These are phyloP conservation scores for Roridomyces roridus DNA, from an alignment of 768 basidiomycete species.

Conservation along the genomic window DNA sequence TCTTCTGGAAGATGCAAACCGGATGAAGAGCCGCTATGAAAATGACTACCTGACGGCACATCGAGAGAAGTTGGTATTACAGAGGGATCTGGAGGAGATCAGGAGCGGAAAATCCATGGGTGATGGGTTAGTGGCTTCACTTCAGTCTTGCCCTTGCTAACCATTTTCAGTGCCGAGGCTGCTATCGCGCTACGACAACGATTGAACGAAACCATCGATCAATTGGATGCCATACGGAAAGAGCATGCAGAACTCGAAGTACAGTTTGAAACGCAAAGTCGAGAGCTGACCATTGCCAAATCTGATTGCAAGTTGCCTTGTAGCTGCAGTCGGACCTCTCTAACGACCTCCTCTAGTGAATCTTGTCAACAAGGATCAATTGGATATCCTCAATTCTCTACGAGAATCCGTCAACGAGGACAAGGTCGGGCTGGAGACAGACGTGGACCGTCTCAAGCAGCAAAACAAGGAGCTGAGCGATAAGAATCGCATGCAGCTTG, in stretches of 20 bases:
- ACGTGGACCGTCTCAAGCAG: conserved; percentile 66
- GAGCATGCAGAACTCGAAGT: conserved; percentile 76
- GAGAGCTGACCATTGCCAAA: conserved; percentile 82
- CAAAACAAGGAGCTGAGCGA: conserved; percentile 76
- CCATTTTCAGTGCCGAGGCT: conserved; percentile 70
- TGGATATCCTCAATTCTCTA: conserved; percentile 85
- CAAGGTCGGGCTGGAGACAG: conserved; percentile 74
- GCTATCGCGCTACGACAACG: conserved; percentile 88
- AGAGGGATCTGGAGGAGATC: conserved; percentile 88
- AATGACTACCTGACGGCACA: conserved; percentile 85
- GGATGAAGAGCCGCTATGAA: conserved; percentile 90
- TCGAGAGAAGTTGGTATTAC: conserved; percentile 79
- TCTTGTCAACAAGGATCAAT: conserved; percentile 91
- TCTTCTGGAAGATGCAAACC: conserved; percentile 87
- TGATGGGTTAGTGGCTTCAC: conserved; percentile 65
- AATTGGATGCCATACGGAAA: conserved; percentile 74
- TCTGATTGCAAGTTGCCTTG: conserved; percentile 74
- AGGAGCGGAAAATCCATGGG: conserved; percentile 83
- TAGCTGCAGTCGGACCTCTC: conserved; percentile 7
- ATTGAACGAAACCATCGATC: conserved; percentile 85
- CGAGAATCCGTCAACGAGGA: conserved; percentile 92
- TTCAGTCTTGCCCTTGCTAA: conserved; percentile 12
- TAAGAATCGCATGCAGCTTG: conserved; percentile 90
- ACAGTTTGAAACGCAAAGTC: conserved; percentile 61
- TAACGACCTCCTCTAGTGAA: conserved; percentile 59